Percentiles rank a stretch among this genome's conserved stretches.
Evolutionary conservation across 495 filamentous ascomycete species (phyloP).

Genomic region (Penicillium cosmopolitanum): DNA sequence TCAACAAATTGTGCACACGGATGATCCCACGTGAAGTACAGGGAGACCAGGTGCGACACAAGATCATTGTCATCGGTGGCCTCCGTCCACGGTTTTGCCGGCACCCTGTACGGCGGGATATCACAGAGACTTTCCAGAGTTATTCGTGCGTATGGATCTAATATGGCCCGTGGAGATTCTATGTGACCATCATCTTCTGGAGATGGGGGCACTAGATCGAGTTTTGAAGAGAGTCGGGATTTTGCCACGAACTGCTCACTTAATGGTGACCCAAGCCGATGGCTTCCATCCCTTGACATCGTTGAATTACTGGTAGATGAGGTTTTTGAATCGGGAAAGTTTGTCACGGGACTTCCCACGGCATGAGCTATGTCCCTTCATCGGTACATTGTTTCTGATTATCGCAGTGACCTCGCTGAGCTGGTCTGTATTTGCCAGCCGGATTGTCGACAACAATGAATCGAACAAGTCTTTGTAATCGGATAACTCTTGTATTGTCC

Average conservation of each 20-base stretch:
- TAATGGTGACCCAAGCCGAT: not conserved
- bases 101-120: conserved; percentile 38
- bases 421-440: conserved; percentile 27
- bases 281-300: conserved; percentile 15
- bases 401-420: conserved; percentile 30
- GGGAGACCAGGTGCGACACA: conserved; percentile 51
- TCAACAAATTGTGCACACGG: conserved; percentile 42
- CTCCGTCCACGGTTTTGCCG: conserved; percentile 48
- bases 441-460: conserved; percentile 33
- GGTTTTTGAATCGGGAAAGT: conserved; percentile 24
- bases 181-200: conserved; percentile 17
- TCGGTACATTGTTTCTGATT: conserved; percentile 30
- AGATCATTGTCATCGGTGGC: conserved; percentile 49
- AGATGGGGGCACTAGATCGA: conserved; percentile 15
- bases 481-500: conserved; percentile 41
- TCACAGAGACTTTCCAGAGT: conserved; percentile 43
- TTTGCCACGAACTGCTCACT: not conserved
- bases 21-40: conserved; percentile 53
- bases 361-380: conserved; percentile 31
- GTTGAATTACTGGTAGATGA: conserved; percentile 11
- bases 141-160: conserved; percentile 34
- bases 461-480: conserved; percentile 39
- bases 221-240: conserved; percentile 7
- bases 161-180: conserved; percentile 3
- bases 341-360: conserved; percentile 23